Evolutionary conservation across 768 basidiomycete genomes (phyloP).

Genomic region (Suillus weaverae): DNA sequence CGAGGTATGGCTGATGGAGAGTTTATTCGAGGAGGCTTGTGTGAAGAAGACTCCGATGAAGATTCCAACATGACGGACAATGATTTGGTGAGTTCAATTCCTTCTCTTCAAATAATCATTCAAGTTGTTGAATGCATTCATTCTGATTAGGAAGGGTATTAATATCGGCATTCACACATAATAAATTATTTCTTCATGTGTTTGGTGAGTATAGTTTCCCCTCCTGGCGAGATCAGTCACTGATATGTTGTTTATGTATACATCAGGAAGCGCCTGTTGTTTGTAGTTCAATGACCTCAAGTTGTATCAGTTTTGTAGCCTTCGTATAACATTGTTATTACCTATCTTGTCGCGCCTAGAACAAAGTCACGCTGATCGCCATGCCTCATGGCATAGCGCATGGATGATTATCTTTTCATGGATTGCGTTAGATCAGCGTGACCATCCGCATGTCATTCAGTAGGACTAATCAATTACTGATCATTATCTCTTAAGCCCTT

Average conservation of each 20-base stretch:
- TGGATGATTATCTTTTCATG: not conserved
- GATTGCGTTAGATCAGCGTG: no score
- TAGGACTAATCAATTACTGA: no score
- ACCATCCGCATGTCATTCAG: no score
- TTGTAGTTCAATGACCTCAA: not conserved
- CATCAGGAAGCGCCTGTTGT: not conserved
- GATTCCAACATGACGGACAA: not conserved
- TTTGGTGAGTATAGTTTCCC: not conserved
- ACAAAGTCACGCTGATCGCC: not conserved
- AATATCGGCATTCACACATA: not conserved
- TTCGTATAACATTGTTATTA: not conserved
- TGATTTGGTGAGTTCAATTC: not conserved
- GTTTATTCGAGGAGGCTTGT: not conserved
- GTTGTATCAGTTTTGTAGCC: not conserved
- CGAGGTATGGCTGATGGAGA: not conserved
- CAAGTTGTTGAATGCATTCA: not conserved
- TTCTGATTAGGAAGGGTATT: not conserved
- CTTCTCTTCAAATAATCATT: not conserved
- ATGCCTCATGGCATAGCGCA: not conserved
- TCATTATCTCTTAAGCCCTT: not conserved
- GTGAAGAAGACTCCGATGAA: not conserved
- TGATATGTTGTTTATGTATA: not conserved
- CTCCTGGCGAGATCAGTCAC: not conserved
- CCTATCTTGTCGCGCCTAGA: not conserved
- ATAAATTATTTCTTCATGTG: not conserved